These are phyloP conservation scores for Stenocarpella maydis DNA, from an alignment of 2,329 filamentous ascomycete species.

Conservation along the genomic window DNA sequence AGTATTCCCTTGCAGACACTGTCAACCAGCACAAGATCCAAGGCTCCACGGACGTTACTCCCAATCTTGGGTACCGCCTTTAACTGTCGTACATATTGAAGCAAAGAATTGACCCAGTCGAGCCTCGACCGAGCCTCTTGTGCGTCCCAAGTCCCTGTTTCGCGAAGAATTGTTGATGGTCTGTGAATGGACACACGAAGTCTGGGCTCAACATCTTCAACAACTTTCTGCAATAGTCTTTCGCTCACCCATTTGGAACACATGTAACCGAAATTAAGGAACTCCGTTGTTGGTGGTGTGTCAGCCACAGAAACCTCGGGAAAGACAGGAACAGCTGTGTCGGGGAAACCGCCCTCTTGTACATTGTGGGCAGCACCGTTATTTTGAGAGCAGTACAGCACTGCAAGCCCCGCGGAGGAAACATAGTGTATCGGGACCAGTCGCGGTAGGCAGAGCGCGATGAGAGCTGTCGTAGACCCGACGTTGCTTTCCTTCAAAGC, in stretches of 20 bases:
- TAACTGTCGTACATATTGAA: background rate
- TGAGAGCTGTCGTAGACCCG: slow-evolving; percentile 42
- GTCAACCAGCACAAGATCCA: background rate
- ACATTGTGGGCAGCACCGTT: background rate
- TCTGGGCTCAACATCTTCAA: background rate
- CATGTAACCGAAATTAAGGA: slow-evolving; percentile 44
- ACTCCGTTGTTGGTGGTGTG: background rate
- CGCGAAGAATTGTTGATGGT: background rate
- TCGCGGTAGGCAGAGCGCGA: slow-evolving; percentile 37
- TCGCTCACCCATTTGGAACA: slow-evolving; percentile 51
- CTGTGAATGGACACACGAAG: background rate
- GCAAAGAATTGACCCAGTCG: background rate
- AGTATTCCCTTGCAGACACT: background rate
- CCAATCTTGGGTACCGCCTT: background rate
- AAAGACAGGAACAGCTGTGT: background rate
- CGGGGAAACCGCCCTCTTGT: background rate
- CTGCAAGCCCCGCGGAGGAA: slow-evolving; percentile 39
- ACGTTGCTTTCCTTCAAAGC: slow-evolving; percentile 43
- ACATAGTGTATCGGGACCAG: slow-evolving; percentile 49
- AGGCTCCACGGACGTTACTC: background rate
- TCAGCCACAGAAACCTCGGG: background rate
- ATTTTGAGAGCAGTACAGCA: background rate
- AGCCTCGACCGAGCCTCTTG: background rate
- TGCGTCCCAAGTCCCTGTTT: background rate
- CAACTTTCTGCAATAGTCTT: slow-evolving; percentile 43